Conservation (phyloP, 345 rosid genomes). For the Brassica juncea region DNA sequence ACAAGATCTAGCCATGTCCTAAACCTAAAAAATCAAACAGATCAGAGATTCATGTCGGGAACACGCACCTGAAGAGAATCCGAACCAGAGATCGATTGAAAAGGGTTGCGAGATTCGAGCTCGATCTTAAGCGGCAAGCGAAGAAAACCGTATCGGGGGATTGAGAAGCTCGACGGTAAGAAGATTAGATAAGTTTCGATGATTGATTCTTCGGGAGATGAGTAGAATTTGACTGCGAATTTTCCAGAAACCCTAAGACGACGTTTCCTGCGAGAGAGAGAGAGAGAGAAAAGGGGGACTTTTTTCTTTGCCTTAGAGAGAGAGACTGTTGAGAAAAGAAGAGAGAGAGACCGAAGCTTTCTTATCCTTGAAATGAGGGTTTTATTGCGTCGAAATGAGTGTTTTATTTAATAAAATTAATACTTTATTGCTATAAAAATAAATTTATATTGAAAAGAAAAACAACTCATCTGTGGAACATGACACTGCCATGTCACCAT, state of each 20-base stretch:
- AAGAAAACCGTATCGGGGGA: constrained; percentile 39
- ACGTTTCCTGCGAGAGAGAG: constrained; percentile 22
- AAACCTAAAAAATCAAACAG: constrained; percentile 24
- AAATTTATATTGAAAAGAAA: not conserved
- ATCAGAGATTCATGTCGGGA: constrained; percentile 30
- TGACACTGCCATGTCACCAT: constrained; percentile 55
- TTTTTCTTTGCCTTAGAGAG: constrained; percentile 45
- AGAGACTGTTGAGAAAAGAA: constrained; percentile 37
- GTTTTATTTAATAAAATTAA: constrained; percentile 29
- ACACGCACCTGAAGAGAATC: constrained; percentile 30
- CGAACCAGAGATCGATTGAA: constrained; percentile 19
- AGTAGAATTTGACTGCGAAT: constrained; percentile 60
- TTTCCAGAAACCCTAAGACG: constrained; percentile 57
- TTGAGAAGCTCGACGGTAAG: constrained; percentile 36
- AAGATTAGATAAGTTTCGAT: constrained; percentile 6
- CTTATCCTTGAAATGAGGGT: constrained; percentile 58
- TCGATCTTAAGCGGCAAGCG: constrained; percentile 53
- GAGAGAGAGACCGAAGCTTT: constrained; percentile 39
- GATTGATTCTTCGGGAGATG: constrained; percentile 43
- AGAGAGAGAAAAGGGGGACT: constrained; percentile 29
- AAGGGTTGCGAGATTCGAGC: constrained; percentile 30
- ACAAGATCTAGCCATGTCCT: constrained; percentile 26
- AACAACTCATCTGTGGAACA: constrained; percentile 42
- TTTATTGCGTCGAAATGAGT: constrained; percentile 51
- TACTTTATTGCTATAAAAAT: constrained; percentile 1